Base-by-base conservation (phyloP, 2,329 filamentous ascomycete genomes). In the Fusarium equiseti region DNA sequence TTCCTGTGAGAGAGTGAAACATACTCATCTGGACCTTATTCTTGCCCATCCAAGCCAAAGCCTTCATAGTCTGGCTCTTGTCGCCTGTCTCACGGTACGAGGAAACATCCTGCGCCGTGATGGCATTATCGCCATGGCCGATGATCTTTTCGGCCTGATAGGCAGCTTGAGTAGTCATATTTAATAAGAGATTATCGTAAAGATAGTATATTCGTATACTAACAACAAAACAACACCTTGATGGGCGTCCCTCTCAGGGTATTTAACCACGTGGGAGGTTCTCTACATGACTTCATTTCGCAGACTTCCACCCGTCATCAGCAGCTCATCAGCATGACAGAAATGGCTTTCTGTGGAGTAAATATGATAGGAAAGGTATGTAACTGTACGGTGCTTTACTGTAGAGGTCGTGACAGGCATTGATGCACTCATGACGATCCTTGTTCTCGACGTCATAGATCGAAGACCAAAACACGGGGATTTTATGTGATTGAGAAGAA, bases 11-110 rank as follows among this genome's bases (percentile, higher is more conserved):
- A 2, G 3, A 31, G 4, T 22, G 8, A 32, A 27, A 22, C 80
- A 62, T 78, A 89, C 87, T 82, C 20, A 97, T 84, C 76, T 92
- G 81, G 49, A 97, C 92, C 31, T 84, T 88, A 75, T 94, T 92
- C 84, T 95, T 96, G 55, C 92, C 92, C 80, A 91, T 89, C 94
- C 94, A 97, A 4, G 87, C 88, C 16, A 97, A 81, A 0, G 94
- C 94, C 79, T 93, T 91, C 92, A 97, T 96, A 18, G 81, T 91
- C 73, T 90, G 87, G 8, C 79, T 82, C 5, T 79, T 81, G 62
- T 91, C 84, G 7, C 83, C 83, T 3, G 80, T 73, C 27, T 76
- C 44, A 24, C 65, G 56, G 60, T 91, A 92, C 71, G 90, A 90
- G 64, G 87, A 83, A 50, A 95, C 83, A 75, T 96, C 90, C 68